These are phyloP conservation scores for Solanum sitiens DNA, from an alignment of 257 asterid species.

Conservation along the genomic window DNA sequence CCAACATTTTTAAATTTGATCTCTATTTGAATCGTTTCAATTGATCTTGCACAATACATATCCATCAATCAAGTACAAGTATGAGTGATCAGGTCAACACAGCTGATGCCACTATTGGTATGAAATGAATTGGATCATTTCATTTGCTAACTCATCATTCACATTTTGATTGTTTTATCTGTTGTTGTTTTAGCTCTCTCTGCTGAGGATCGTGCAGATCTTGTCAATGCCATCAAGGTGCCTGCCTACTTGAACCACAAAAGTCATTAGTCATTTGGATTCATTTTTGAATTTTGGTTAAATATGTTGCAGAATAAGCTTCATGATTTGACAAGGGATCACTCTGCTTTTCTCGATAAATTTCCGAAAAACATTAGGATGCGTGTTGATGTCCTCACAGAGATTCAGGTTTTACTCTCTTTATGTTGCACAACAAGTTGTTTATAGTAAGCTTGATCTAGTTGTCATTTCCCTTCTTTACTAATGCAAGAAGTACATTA, in stretches of 20 bases:
- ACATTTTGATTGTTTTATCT: neutral
- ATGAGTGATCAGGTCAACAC: neutral
- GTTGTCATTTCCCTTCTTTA: neutral
- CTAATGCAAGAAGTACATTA: neutral
- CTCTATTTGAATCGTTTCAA: neutral
- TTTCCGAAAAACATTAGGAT: neutral
- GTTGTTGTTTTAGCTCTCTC: neutral
- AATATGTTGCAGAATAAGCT: neutral
- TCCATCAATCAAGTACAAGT: neutral
- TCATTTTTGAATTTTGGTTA: neutral
- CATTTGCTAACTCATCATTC: neutral
- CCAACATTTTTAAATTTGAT: neutral
- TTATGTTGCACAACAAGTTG: neutral
- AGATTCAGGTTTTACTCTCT: neutral
- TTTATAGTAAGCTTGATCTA: neutral
- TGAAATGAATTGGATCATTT: neutral
- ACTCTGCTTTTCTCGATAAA: neutral
- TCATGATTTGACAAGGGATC: constrained; percentile 1
- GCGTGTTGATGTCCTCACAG: neutral
- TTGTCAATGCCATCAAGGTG: constrained; percentile 5
- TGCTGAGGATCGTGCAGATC: constrained; percentile 5
- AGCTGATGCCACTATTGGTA: neutral
- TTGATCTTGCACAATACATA: neutral
- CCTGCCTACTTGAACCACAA: neutral
- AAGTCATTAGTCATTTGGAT: neutral